Percentiles rank a stretch among this genome's conserved stretches.
phyloP scores from a whole-genome alignment of 2,329 filamentous ascomycete species.

The Fusarium pseudonygamai region DNA sequence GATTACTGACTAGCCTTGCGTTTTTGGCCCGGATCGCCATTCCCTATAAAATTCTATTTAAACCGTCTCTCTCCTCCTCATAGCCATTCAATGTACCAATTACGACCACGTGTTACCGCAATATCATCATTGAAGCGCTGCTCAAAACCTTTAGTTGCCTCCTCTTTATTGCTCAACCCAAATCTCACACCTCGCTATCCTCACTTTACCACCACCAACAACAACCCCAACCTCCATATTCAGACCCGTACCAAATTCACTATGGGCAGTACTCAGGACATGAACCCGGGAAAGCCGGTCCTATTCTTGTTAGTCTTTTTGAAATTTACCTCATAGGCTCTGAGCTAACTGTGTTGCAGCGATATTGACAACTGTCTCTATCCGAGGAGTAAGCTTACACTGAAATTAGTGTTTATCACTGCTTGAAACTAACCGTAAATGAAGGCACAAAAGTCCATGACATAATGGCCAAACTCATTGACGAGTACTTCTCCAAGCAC shows the following conservation, averaged over 20 bases:
- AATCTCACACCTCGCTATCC: constrained; percentile 21
- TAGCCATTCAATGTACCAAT: constrained; percentile 36
- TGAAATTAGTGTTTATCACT: neutral
- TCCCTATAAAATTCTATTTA: constrained; percentile 12
- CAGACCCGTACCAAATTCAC: constrained; percentile 19
- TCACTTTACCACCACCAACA: constrained; percentile 11
- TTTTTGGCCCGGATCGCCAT: constrained; percentile 22
- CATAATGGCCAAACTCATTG: constrained; percentile 86
- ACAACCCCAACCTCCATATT: constrained; percentile 6
- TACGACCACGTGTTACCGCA: constrained; percentile 36
- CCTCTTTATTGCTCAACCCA: constrained; percentile 19
- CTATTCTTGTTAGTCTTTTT: constrained; percentile 53
- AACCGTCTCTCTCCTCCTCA: constrained; percentile 1
- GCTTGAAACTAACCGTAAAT: constrained; percentile 7
- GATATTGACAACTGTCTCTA: constrained; percentile 99
- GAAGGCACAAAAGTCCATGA: constrained; percentile 82
- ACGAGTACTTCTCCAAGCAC: constrained; percentile 71
- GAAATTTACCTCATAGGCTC: neutral
- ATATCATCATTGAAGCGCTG: constrained; percentile 29
- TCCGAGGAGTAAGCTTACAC: constrained; percentile 73
- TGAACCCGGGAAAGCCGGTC: constrained; percentile 49
- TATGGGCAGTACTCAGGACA: constrained; percentile 50
- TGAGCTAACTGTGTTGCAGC: constrained; percentile 61
- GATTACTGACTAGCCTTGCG: neutral
- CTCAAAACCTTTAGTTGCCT: constrained; percentile 16